These are phyloP conservation scores for Daldinia concentrica DNA, from an alignment of 495 filamentous ascomycete species.

Conservation along the genomic window DNA sequence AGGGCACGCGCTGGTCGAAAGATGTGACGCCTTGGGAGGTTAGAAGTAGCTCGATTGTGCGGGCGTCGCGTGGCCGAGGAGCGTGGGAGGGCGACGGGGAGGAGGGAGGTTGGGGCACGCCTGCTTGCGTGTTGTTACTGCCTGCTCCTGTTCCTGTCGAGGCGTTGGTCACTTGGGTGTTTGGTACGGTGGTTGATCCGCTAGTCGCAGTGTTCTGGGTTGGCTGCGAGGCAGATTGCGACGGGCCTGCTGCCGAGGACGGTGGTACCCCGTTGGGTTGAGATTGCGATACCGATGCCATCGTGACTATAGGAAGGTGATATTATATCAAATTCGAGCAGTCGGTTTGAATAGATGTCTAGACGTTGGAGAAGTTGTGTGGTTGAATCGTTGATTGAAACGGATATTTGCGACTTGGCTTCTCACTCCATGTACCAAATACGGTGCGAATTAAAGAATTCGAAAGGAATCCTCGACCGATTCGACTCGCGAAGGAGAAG, in stretches of 20 bases:
- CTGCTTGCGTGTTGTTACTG: constrained; percentile 31
- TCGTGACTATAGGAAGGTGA: constrained; percentile 24
- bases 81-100: constrained; percentile 49
- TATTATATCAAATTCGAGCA: constrained; percentile 1
- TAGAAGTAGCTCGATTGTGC: constrained; percentile 90
- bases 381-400: neutral
- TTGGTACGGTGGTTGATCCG: constrained; percentile 39
- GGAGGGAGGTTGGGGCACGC: constrained; percentile 38
- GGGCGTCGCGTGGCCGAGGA: constrained; percentile 87
- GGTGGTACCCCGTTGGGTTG: constrained; percentile 55
- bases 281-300: constrained; percentile 43
- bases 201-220: constrained; percentile 45
- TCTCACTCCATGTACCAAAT: neutral
- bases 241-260: constrained; percentile 43
- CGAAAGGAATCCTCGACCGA: neutral
- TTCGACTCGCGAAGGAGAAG: neutral
- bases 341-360: neutral
- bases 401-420: neutral
- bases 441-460: neutral
- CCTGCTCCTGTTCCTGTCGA: constrained; percentile 23
- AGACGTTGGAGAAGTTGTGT: neutral
- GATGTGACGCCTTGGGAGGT: constrained; percentile 84
- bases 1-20: constrained; percentile 93
- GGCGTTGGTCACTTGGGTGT: constrained; percentile 54
- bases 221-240: constrained; percentile 46